These are phyloP conservation scores for Fusarium udum DNA, from an alignment of 2,329 filamentous ascomycete species.

Conservation along the genomic window DNA sequence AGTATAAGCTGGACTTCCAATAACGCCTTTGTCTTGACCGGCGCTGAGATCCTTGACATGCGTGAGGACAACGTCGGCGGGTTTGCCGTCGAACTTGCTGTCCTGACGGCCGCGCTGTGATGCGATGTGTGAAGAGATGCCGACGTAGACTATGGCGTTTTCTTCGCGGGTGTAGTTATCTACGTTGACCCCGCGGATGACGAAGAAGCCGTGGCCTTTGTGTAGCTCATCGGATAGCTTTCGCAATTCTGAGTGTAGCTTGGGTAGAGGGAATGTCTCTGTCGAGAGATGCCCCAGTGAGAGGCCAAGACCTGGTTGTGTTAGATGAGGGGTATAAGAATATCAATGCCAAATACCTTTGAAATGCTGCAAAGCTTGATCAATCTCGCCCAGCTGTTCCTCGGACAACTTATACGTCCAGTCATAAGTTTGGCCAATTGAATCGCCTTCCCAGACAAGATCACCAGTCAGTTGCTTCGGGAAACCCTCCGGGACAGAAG, in stretches of 20 bases:
- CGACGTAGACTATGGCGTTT: conserved; percentile 68
- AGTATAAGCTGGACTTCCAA: conserved; percentile 66
- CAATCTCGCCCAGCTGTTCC: conserved; percentile 13
- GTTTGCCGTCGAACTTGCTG: conserved; percentile 53
- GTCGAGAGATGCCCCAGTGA: conserved; percentile 49
- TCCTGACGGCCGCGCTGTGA: conserved; percentile 63
- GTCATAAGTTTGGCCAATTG: conserved; percentile 8
- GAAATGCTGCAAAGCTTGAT: conserved; percentile 15
- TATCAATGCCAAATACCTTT: neutral
- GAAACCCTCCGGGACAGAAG: conserved; percentile 8
- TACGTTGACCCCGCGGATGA: conserved; percentile 66
- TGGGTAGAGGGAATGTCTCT: conserved; percentile 65
- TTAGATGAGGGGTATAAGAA: neutral
- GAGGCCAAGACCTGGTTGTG: neutral
- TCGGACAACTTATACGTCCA: conserved; percentile 13
- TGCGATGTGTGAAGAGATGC: conserved; percentile 67
- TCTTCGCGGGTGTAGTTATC: conserved; percentile 63
- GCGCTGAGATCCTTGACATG: conserved; percentile 68
- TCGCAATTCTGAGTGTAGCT: conserved; percentile 59
- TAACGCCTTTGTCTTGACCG: conserved; percentile 48
- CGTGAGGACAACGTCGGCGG: conserved; percentile 58
- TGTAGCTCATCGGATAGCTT: conserved; percentile 64
- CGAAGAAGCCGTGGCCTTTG: conserved; percentile 67
- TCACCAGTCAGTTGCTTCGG: conserved; percentile 7
- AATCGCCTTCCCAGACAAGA: conserved; percentile 28